These are phyloP conservation scores for Hanseniaspora gamundiae DNA, from an alignment of 1,139 yeast species.

Conservation along the genomic window DNA sequence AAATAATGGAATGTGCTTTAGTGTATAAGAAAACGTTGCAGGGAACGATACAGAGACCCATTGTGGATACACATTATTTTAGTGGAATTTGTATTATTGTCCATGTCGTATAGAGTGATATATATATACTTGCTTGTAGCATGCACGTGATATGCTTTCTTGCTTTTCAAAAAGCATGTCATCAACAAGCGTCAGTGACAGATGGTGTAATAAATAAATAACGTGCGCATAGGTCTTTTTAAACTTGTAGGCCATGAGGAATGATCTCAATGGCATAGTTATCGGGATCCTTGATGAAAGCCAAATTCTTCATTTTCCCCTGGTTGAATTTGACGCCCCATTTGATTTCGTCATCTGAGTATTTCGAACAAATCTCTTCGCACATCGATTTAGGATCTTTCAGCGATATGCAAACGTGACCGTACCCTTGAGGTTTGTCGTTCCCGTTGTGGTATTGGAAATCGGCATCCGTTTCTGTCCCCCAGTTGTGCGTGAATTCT, in stretches of 20 bases:
- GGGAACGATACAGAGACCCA: too few relatives aligned
- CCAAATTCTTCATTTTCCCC: conserved; percentile 48
- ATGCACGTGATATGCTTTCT: too few relatives aligned
- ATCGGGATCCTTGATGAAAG: conserved; percentile 83
- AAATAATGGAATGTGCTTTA: too few relatives aligned
- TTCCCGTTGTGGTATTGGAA: conserved; percentile 81
- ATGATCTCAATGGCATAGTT: conserved; percentile 74
- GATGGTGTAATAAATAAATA: too few relatives aligned
- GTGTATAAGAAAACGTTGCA: too few relatives aligned
- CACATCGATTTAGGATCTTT: conserved; percentile 49
- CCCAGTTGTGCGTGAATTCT: conserved; percentile 92
- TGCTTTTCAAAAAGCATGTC: too few relatives aligned
- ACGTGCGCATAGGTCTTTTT: too few relatives aligned
- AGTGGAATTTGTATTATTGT: too few relatives aligned
- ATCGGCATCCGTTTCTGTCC: conserved; percentile 67
- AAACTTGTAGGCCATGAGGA: conserved; percentile 22
- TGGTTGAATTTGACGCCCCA: conserved; percentile 48
- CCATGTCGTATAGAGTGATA: too few relatives aligned
- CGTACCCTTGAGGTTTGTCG: conserved; percentile 68
- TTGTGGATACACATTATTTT: too few relatives aligned
- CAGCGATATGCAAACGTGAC: conserved; percentile 72
- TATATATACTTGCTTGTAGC: too few relatives aligned
- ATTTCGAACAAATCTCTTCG: conserved; percentile 34
- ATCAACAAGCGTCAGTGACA: too few relatives aligned
- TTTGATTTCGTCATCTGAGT: conserved; percentile 33